A percentile compares a stretch with the other conserved stretches of the same genome.
phyloP scores from a whole-genome alignment of 225 moss, liverwort and hornwort species.

The Bryoerythrophyllum caledonicum region DNA sequence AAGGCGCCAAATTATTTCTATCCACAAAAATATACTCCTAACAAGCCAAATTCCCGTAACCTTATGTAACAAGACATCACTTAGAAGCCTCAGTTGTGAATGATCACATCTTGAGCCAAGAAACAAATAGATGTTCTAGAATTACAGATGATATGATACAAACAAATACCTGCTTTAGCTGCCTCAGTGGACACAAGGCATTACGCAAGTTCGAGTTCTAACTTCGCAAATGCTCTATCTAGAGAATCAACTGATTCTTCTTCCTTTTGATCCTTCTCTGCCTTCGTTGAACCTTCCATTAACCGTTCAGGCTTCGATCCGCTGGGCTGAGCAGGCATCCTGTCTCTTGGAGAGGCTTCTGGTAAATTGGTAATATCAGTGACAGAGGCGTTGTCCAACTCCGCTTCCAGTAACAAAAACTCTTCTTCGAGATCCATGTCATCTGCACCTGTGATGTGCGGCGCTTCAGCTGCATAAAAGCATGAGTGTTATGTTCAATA shows the following conservation, averaged over 20 bases:
- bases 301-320: slow-evolving; percentile 9
- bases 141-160: slow-evolving; percentile 31
- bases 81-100: neutral
- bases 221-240: slow-evolving; percentile 53
- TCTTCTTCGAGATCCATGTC: slow-evolving; percentile 75
- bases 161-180: slow-evolving; percentile 13
- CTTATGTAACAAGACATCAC: neutral
- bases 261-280: slow-evolving; percentile 18
- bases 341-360: slow-evolving; percentile 25
- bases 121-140: slow-evolving; percentile 10
- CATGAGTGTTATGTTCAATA: slow-evolving; percentile 11
- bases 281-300: slow-evolving; percentile 20
- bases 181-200: neutral
- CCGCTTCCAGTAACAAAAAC: slow-evolving; percentile 66
- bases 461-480: slow-evolving; percentile 53
- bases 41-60: neutral
- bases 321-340: slow-evolving; percentile 10
- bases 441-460: slow-evolving; percentile 41
- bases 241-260: slow-evolving; percentile 39
- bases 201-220: slow-evolving; percentile 55
- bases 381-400: slow-evolving; percentile 41
- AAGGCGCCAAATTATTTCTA: neutral
- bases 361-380: slow-evolving; percentile 38
- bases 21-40: neutral
- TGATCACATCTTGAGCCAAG: neutral